These are phyloP conservation scores for Grosmannia clavigera DNA, from an alignment of 2,329 filamentous ascomycete species.

Conservation along the genomic window DNA sequence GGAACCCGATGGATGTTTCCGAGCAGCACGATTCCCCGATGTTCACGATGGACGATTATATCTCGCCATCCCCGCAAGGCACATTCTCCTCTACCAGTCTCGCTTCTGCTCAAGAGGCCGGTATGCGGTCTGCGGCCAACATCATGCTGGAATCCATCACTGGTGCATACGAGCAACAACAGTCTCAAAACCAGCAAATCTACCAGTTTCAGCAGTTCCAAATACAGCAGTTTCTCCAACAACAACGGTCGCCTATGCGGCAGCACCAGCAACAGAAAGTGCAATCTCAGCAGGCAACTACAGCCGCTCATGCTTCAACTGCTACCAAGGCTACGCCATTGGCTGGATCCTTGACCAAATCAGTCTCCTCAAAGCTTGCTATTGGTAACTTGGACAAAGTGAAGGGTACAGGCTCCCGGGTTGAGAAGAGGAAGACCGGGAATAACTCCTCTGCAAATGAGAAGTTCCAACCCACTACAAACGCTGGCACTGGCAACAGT, in stretches of 20 bases:
- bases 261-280: neutral
- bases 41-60: slow-evolving; percentile 25
- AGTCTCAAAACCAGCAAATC: neutral
- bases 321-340: neutral
- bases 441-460: slow-evolving; percentile 7
- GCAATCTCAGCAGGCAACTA: neutral
- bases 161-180: neutral
- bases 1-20: slow-evolving; percentile 27
- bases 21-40: slow-evolving; percentile 19
- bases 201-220: neutral
- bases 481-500: slow-evolving; percentile 6
- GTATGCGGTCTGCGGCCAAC: slow-evolving; percentile 16
- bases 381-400: slow-evolving; percentile 28
- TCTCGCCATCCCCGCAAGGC: slow-evolving; percentile 20
- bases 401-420: slow-evolving; percentile 23
- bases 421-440: slow-evolving; percentile 30
- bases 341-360: neutral
- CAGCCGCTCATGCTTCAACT: neutral
- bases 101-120: slow-evolving; percentile 16
- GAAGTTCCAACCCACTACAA: slow-evolving; percentile 4
- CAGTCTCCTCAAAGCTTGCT: slow-evolving; percentile 1
- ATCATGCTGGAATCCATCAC: slow-evolving; percentile 17
- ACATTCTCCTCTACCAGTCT: slow-evolving; percentile 11
- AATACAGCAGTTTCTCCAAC: neutral
- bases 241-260: neutral